Percentiles rank a stretch among this genome's conserved stretches.
Conservation (phyloP, 163 green algal species). For the Botryococcus braunii region DNA sequence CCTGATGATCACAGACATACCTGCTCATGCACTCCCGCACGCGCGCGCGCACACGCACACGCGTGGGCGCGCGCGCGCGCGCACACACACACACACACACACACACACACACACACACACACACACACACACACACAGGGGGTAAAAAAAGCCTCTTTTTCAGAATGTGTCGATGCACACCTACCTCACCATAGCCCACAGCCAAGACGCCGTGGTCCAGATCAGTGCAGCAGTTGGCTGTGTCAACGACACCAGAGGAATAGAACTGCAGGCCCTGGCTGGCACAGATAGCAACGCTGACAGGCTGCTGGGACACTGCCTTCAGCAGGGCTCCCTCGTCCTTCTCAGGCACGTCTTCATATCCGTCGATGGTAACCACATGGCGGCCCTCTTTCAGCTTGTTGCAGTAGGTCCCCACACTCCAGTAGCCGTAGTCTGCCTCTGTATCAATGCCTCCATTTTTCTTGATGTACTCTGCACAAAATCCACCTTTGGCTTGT, state of each 20-base stretch:
- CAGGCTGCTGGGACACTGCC: slow-evolving; percentile 61
- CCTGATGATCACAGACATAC: no score
- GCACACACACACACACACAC: no score
- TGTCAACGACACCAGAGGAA: slow-evolving; percentile 37
- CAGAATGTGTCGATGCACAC: no score
- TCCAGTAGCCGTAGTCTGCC: slow-evolving; percentile 37
- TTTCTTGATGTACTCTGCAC: slow-evolving; percentile 32
- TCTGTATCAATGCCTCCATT: slow-evolving; percentile 48
- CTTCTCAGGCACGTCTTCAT: slow-evolving; percentile 71
- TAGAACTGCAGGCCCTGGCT: slow-evolving; percentile 63
- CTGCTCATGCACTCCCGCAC: no score
- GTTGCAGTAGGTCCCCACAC: slow-evolving; percentile 26
- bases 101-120: no score
- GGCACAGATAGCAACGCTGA: slow-evolving; percentile 69
- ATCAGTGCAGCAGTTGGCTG: slow-evolving; percentile 49
- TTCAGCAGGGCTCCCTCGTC: slow-evolving; percentile 57
- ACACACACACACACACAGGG: neutral
- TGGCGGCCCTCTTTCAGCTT: slow-evolving; percentile 29
- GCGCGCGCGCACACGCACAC: no score
- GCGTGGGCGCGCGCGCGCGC: no score
- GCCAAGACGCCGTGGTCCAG: slow-evolving; percentile 93
- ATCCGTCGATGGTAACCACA: slow-evolving; percentile 67
- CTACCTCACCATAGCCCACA: slow-evolving; percentile 65
- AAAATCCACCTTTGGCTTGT: no score
- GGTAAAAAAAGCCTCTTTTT: neutral